Evolutionary conservation across 1,284 basidiomycete genomes (phyloP).

Genomic region (Trichosporon sp.): DNA sequence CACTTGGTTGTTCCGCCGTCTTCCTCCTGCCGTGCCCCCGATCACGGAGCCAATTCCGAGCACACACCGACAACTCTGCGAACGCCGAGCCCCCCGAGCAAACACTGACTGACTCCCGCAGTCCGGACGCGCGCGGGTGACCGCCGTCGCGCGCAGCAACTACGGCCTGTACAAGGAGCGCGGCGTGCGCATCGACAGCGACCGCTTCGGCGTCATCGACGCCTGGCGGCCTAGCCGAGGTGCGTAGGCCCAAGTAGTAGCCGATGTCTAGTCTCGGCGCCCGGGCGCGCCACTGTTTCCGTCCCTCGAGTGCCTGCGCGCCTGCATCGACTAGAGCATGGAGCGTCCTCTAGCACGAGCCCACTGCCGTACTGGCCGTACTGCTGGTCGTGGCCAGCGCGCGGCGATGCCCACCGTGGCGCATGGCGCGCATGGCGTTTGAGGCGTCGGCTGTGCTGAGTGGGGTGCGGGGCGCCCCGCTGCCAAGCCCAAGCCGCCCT

Average conservation of each 20-base stretch:
- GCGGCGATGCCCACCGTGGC: background rate
- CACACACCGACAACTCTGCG: background rate
- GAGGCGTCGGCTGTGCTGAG: background rate
- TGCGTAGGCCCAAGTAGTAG: conserved; percentile 36
- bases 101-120: background rate
- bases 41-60: background rate
- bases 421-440: background rate
- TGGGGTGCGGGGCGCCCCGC: background rate
- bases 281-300: background rate
- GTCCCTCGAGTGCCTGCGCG: background rate
- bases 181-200: conserved; percentile 58
- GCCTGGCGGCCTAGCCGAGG: conserved; percentile 63
- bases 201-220: conserved; percentile 58
- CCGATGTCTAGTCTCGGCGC: background rate
- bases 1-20: background rate
- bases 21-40: background rate
- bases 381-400: too few relatives aligned
- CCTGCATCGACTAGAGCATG: background rate
- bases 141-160: conserved; percentile 69
- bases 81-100: background rate
- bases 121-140: conserved; percentile 63
- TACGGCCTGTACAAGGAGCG: conserved; percentile 56
- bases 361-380: too few relatives aligned
- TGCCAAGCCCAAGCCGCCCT: background rate
- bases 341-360: background rate